Evolutionary conservation across 805 yeast species (phyloP), one percentile per base, ranked within the genome.

Genomic region (Saturnispora mendoncae): DNA sequence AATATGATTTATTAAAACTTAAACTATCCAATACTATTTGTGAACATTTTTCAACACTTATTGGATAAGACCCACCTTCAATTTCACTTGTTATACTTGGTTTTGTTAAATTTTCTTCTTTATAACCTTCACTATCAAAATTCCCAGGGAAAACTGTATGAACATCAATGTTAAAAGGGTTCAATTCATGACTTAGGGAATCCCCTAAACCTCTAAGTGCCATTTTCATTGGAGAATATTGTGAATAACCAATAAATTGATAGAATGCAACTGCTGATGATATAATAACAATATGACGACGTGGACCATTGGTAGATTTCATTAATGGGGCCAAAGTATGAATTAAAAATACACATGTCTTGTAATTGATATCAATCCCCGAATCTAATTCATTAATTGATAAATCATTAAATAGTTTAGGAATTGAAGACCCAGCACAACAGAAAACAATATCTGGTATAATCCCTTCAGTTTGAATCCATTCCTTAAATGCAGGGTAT

Each of bases 181-280:
- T 53, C 33, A 82, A 67, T 57, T 92, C 99, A 51, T 88, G 96
- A 47, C 96, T 76, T 41, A 92, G 61, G 5, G 82, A 67, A 37
- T 82, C 83, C 0, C 87, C 79, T 12, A 92, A 64, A 0, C 94
- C 66, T 52, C 84, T 71, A 13, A 90, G 58, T 0, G 96, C 95
- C 0, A 85, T 80, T 57, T 92, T 92, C 49, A 78, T 60, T 1
- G 99, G 98, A 0, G 92, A 88, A 56, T 92, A 92, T 52, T 85
- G 90, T 0, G 78, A 72, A 57, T 92, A 92, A 0, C 99, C 99
- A 33, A 86, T 83, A 54, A 90, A 81, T 4, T 96, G 86, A 65
- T 76, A 90, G 49, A 81, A 76, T 2, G 94, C 87, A 8, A 81
- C 76, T 4, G 78, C 83, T 2, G 95, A 84, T 0, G 95, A 83